A percentile compares a stretch with the other conserved stretches of the same genome.
Evolutionary conservation across 2,329 filamentous ascomycete genomes (phyloP).

Genomic region (Talaromyces sp.): DNA sequence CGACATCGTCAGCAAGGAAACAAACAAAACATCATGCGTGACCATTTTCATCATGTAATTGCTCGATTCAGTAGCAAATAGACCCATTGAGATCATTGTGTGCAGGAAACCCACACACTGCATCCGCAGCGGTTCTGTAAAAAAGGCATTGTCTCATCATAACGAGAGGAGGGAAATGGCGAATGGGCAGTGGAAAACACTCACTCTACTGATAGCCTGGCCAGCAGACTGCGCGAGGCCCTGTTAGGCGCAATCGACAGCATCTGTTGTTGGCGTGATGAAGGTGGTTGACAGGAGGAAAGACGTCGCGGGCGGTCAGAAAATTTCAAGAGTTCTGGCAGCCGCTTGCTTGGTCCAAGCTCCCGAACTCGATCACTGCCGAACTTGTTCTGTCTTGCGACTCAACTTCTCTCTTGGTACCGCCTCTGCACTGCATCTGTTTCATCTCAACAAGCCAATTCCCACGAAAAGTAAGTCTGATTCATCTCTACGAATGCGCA

Average conservation of each 20-base stretch:
- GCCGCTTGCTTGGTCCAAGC: conserved; percentile 11
- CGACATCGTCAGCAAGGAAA: not conserved
- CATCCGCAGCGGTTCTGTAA: conserved; percentile 65
- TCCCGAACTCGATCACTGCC: not conserved
- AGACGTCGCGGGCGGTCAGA: conserved; percentile 9
- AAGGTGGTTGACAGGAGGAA: not conserved
- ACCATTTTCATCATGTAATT: not conserved
- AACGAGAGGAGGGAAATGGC: not conserved
- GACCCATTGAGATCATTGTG: conserved; percentile 38
- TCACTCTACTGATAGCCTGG: conserved; percentile 27
- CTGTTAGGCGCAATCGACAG: conserved; percentile 32
- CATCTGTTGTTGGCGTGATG: conserved; percentile 24
- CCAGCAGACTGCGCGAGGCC: conserved; percentile 26
- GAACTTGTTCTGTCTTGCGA: not conserved
- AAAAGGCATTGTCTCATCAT: conserved; percentile 39
- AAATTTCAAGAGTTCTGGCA: not conserved
- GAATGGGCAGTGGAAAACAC: conserved; percentile 1
- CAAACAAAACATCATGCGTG: not conserved
- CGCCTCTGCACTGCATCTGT: not conserved
- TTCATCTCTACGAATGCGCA: not conserved
- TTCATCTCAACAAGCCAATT: not conserved
- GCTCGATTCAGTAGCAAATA: not conserved
- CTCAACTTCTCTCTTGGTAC: not conserved
- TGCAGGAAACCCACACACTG: conserved; percentile 39
- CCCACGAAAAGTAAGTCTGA: not conserved